Evolutionary conservation across 352 stramenopile genomes (phyloP).

Genomic region (Globisporangium alternatum): DNA sequence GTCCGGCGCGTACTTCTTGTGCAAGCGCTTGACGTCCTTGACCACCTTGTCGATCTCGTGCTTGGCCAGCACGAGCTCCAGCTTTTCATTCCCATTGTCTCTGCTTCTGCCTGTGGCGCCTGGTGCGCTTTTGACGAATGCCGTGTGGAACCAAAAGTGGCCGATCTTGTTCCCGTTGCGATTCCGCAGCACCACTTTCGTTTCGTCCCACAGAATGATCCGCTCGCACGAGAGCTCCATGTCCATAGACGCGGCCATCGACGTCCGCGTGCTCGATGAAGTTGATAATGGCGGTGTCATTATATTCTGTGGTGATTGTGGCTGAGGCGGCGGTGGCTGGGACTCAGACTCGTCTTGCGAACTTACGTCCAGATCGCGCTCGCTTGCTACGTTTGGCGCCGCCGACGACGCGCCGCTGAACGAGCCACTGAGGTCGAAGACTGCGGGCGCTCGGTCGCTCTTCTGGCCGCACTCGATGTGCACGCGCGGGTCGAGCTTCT

Average conservation of each 20-base stretch:
- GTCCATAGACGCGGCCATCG: conserved; percentile 18
- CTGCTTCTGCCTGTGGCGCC: too few species aligned
- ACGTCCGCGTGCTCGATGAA: background rate
- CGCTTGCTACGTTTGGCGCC: background rate
- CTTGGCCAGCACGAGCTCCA: conserved; percentile 47
- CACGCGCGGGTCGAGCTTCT: conserved; percentile 53
- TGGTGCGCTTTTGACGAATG: conserved; percentile 41
- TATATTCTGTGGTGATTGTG: background rate
- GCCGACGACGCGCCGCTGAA: conserved; percentile 17
- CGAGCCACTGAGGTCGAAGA: conserved; percentile 23
- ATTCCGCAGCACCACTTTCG: conserved; percentile 47
- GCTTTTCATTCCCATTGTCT: conserved; percentile 2
- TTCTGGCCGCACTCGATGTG: conserved; percentile 41
- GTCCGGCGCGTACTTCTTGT: conserved; percentile 54
- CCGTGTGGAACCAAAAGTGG: conserved; percentile 78
- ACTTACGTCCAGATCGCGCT: background rate
- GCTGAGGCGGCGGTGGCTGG: background rate
- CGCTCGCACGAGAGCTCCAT: conserved; percentile 43
- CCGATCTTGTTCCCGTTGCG: conserved; percentile 41
- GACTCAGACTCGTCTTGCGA: conserved; percentile 8
- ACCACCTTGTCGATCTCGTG: conserved; percentile 68
- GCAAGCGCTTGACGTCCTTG: conserved; percentile 65
- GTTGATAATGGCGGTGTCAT: background rate
- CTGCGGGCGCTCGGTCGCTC: background rate
- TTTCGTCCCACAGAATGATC: conserved; percentile 60